Conservation (phyloP, 2,329 filamentous ascomycete genomes). For the Sclerotiophoma versabilis region DNA sequence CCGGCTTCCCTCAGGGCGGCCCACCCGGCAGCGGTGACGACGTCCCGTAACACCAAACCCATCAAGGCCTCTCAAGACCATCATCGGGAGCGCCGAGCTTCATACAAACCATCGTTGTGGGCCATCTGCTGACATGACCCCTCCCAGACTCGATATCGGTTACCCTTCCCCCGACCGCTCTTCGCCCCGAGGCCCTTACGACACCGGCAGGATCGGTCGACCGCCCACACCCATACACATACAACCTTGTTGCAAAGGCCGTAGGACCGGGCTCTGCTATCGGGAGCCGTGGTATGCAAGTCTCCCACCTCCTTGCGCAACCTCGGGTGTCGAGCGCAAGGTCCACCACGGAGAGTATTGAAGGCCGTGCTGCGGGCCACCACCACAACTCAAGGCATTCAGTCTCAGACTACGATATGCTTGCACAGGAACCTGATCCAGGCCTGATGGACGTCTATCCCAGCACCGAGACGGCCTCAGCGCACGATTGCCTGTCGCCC, state of each 20-base stretch:
- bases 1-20: slow-evolving; percentile 41
- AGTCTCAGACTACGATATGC: slow-evolving; percentile 36
- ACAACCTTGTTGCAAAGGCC: slow-evolving; percentile 29
- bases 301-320: slow-evolving; percentile 42
- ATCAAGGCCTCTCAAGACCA: slow-evolving; percentile 26
- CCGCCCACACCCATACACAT: slow-evolving; percentile 30
- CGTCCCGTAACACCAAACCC: slow-evolving; percentile 31
- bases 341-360: slow-evolving; percentile 32
- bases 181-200: slow-evolving; percentile 46
- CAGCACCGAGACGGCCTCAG: slow-evolving; percentile 42
- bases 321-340: slow-evolving; percentile 34
- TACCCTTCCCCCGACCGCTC: slow-evolving; percentile 40
- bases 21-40: slow-evolving; percentile 42
- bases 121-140: slow-evolving; percentile 31
- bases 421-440: slow-evolving; percentile 36
- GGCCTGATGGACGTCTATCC: slow-evolving; percentile 46
- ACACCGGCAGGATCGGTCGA: slow-evolving; percentile 50
- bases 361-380: slow-evolving; percentile 38
- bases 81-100: slow-evolving; percentile 26
- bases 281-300: slow-evolving; percentile 36
- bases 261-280: slow-evolving; percentile 14
- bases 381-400: slow-evolving; percentile 37
- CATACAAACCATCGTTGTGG: slow-evolving; percentile 28
- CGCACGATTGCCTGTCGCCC: slow-evolving; percentile 46
- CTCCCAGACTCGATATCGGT: slow-evolving; percentile 30